Base-by-base conservation (phyloP, 2,329 filamentous ascomycete genomes). In the Seiridium cupressi region DNA sequence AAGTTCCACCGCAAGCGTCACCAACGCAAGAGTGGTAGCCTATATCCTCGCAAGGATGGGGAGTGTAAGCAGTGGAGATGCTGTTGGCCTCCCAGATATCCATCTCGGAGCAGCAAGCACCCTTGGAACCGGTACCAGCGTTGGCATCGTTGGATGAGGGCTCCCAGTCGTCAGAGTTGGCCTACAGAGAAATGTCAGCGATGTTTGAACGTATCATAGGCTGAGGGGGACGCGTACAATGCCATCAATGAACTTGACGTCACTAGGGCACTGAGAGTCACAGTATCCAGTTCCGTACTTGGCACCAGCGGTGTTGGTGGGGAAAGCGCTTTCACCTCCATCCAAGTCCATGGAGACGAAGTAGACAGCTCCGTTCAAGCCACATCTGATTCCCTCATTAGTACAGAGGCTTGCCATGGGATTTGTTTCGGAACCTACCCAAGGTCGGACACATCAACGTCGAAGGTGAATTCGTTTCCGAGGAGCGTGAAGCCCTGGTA, bases 301-400 rank as follows among this genome's bases (percentile, higher is more conserved):
- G 67, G 83, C 81, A 54, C 76, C 76, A 35, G 76, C 76, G 57
- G 72, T 74, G 73, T 78, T 85, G 70, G 72, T 75, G 3, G 70
- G 26, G 68, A 76, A 79, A 63, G 77, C 77, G 67, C 71, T 66
- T 70, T 75, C 63, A 42, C 82, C 83, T 64, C 82, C 83, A 61
- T 84, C 81, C 32, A 76, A 73, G 49, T 82, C 79, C 84, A 86
- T 86, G 70, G 78, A 74, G 55, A 79, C 76, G 58, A 82, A 77
- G 72, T 88, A 88, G 46, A 88, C 70, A 44, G 85, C 85, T 62
- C 85, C 86, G 72, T 89, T 88, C 62, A 89, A 72, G 60, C 86
- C 86, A 66, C 86, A 89, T 31, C 68, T 69, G 34, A 3, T 57
- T 46, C 34, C 6, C 36, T 46, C 35, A 26, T 34, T 18, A 34